Percentiles rank a stretch among this genome's conserved stretches.
These are phyloP conservation scores for Brassica cretica DNA, from an alignment of 345 rosid species.

Conservation along the genomic window DNA sequence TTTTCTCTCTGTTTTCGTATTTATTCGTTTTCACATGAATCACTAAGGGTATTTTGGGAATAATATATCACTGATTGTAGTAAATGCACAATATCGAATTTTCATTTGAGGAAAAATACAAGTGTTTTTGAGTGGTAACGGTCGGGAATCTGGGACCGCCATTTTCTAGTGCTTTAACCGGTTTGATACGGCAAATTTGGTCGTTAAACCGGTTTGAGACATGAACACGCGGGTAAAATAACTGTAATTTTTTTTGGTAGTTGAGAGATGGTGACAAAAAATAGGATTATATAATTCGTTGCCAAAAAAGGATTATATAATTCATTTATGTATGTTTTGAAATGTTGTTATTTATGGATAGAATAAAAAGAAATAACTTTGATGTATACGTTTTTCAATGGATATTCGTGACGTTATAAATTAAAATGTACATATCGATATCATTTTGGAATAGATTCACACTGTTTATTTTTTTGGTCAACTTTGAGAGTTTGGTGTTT, in stretches of 20 bases:
- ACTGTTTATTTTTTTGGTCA: background rate
- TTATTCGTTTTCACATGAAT: slow-evolving; percentile 26
- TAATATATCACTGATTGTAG: background rate
- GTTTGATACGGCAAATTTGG: background rate
- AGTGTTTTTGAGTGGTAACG: slow-evolving; percentile 38
- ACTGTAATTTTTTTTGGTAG: background rate
- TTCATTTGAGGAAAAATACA: slow-evolving; percentile 22
- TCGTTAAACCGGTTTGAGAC: slow-evolving; percentile 19
- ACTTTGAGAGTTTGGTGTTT: slow-evolving; percentile 21
- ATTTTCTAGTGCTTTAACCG: slow-evolving; percentile 26
- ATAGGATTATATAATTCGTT: background rate
- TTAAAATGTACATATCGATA: background rate
- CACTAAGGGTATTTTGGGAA: slow-evolving; percentile 32
- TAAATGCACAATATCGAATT: slow-evolving; percentile 20
- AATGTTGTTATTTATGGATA: background rate
- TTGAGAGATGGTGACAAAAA: slow-evolving; percentile 9
- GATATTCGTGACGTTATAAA: background rate
- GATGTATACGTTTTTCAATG: slow-evolving; percentile 1
- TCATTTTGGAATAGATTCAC: slow-evolving; percentile 6
- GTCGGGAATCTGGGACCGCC: slow-evolving; percentile 46
- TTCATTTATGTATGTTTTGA: background rate
- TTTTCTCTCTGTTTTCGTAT: slow-evolving; percentile 40
- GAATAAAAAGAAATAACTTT: background rate
- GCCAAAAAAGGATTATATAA: background rate
- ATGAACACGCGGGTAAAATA: background rate